These are phyloP conservation scores for Lasiosphaeria ovina DNA, from an alignment of 495 filamentous ascomycete genomes.

Conservation along the genomic window DNA sequence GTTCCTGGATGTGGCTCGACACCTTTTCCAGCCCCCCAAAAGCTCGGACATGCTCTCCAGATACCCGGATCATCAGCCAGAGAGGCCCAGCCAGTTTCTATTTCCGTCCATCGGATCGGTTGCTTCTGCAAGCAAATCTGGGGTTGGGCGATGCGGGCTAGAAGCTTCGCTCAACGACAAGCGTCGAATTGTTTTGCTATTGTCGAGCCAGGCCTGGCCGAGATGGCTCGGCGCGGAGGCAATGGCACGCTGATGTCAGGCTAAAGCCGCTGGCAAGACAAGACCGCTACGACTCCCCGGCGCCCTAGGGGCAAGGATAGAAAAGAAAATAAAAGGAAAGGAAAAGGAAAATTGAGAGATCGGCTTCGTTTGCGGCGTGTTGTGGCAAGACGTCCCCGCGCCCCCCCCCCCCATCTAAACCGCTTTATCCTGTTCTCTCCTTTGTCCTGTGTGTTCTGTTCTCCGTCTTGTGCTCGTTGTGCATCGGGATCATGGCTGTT, in stretches of 20 bases:
- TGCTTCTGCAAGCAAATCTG: background rate
- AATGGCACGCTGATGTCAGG: constrained; percentile 10
- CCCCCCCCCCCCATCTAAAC: background rate
- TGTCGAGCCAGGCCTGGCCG: background rate
- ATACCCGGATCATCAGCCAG: constrained; percentile 20
- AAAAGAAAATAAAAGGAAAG: too few species aligned
- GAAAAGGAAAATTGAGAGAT: background rate
- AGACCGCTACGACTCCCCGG: too few species aligned
- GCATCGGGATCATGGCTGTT: constrained; percentile 14
- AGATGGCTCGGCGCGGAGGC: background rate
- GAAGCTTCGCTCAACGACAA: constrained; percentile 6
- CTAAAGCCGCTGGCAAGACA: background rate
- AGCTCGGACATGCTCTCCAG: constrained; percentile 14
- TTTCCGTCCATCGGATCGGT: constrained; percentile 9
- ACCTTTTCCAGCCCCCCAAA: background rate
- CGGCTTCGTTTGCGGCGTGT: background rate
- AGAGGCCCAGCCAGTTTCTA: constrained; percentile 25
- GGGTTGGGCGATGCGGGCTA: constrained; percentile 1
- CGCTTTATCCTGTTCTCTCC: background rate
- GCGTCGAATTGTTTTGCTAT: background rate
- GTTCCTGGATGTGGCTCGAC: constrained; percentile 17
- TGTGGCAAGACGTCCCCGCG: background rate
- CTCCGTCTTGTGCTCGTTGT: background rate
- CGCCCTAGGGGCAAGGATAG: too few species aligned
- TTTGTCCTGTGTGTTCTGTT: too few species aligned